Evolutionary conservation across 257 asterid species (phyloP).

Genomic region (Scutellaria minor): DNA sequence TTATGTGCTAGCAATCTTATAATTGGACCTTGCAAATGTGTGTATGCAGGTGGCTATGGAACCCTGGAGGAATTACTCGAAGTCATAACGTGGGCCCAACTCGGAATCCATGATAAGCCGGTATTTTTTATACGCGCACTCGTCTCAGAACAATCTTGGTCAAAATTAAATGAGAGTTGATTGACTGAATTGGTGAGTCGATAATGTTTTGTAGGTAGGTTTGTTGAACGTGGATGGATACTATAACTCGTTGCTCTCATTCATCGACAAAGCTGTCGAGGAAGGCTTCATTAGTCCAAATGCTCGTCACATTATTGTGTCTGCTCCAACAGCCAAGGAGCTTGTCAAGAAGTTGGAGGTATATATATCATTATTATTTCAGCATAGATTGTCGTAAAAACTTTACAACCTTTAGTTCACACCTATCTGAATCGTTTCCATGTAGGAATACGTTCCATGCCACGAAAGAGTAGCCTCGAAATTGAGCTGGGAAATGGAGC

Average conservation of each 20-base stretch:
- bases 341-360: slow-evolving; percentile 93
- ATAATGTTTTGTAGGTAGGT: slow-evolving; percentile 68
- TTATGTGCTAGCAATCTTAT: background rate
- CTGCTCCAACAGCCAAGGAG: slow-evolving; percentile 87
- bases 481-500: slow-evolving; percentile 66
- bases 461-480: slow-evolving; percentile 65
- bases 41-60: slow-evolving; percentile 88
- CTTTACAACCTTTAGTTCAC: too few relatives aligned
- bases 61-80: slow-evolving; percentile 95
- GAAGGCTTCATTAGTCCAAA: slow-evolving; percentile 86
- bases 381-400: background rate
- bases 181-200: too few relatives aligned
- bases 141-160: too few relatives aligned
- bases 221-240: slow-evolving; percentile 92
- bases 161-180: background rate
- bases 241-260: slow-evolving; percentile 76
- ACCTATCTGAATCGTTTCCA: background rate
- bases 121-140: slow-evolving; percentile 38
- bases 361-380: background rate
- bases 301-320: slow-evolving; percentile 88
- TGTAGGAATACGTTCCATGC: slow-evolving; percentile 60
- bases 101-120: slow-evolving; percentile 97
- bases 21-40: slow-evolving; percentile 10
- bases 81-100: slow-evolving; percentile 99
- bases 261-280: slow-evolving; percentile 91